phyloP scores from a whole-genome alignment of 148 eudicot genomes.

The Silene uniflora region DNA sequence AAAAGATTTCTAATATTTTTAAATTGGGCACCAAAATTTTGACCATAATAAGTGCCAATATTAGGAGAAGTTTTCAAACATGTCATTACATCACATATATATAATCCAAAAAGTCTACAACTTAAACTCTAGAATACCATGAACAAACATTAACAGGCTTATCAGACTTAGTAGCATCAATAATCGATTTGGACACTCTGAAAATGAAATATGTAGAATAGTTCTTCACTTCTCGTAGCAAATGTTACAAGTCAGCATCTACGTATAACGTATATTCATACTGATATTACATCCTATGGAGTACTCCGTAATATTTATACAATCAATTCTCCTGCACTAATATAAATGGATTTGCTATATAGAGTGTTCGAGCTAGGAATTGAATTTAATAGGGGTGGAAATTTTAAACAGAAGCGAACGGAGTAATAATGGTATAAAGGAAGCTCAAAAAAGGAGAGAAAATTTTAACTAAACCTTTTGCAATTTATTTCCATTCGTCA shows the following conservation, averaged over 20 bases:
- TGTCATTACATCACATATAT: not conserved
- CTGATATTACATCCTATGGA: not conserved
- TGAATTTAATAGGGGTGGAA: too few species aligned
- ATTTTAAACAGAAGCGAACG: too few species aligned
- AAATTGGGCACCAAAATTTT: not conserved
- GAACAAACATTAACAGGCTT: not conserved
- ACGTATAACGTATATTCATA: not conserved
- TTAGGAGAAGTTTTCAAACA: not conserved
- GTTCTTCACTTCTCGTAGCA: not conserved
- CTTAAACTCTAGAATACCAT: not conserved
- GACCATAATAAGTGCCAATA: not conserved
- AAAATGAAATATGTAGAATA: conserved; percentile 3
- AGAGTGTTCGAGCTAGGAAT: too few species aligned
- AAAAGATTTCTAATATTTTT: too few species aligned
- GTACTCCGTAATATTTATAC: not conserved
- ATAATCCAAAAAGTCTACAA: not conserved
- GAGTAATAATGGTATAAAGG: too few species aligned
- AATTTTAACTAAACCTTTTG: too few species aligned
- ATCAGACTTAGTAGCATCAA: not conserved
- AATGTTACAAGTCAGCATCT: not conserved
- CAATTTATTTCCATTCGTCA: too few species aligned
- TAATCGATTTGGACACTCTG: not conserved
- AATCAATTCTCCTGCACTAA: not conserved
- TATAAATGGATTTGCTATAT: too few species aligned
- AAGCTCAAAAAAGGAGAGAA: too few species aligned